Conservation (phyloP, 2,329 filamentous ascomycete species). For the Pseudogymnoascus pannorum region DNA sequence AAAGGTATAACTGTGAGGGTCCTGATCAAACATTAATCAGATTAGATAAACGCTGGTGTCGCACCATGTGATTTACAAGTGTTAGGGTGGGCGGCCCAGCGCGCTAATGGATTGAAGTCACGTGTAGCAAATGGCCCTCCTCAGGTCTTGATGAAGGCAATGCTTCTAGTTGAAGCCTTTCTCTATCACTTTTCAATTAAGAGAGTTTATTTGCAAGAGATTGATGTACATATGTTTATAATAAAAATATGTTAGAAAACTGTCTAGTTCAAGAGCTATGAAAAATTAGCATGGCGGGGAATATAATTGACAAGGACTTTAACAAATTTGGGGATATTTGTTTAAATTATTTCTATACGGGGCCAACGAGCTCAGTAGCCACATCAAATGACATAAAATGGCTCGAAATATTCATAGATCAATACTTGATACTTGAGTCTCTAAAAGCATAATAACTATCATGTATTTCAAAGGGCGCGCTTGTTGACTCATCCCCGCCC, state of each 20-base stretch:
- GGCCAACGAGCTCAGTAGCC: too few relatives aligned
- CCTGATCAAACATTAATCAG: background rate
- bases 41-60: background rate
- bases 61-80: background rate
- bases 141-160: background rate
- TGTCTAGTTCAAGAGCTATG: background rate
- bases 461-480: background rate
- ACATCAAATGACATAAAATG: too few relatives aligned
- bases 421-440: too few relatives aligned
- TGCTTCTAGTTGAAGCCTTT: background rate
- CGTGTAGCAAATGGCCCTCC: background rate
- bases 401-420: too few relatives aligned
- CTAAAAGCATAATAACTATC: background rate
- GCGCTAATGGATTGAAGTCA: background rate
- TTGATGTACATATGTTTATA: background rate
- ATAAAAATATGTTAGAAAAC: background rate
- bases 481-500: background rate
- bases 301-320: background rate
- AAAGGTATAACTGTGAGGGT: conserved; percentile 3
- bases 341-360: background rate
- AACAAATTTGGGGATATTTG: background rate
- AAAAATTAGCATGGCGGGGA: background rate
- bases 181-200: background rate
- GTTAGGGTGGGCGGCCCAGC: background rate
- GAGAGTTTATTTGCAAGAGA: background rate